These are phyloP conservation scores for Neophaeococcomyces aloes DNA, from an alignment of 2,329 filamentous ascomycete species.

Conservation along the genomic window DNA sequence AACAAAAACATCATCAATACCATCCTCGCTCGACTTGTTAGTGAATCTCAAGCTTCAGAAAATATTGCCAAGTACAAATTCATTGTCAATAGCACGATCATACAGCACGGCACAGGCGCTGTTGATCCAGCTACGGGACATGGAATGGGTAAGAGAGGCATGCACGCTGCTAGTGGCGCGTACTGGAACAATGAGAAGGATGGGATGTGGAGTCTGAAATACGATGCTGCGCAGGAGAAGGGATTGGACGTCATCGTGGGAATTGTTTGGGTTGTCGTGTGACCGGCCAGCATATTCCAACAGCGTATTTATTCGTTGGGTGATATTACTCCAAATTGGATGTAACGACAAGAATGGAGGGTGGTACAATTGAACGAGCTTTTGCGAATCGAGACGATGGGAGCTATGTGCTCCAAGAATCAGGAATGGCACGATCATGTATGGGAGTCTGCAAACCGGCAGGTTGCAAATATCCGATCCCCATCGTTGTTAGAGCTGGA, in stretches of 20 bases:
- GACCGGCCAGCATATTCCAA: too few relatives aligned
- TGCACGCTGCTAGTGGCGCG: slow-evolving; percentile 41
- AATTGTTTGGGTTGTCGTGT: slow-evolving; percentile 43
- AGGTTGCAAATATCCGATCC: too few relatives aligned
- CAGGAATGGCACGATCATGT: too few relatives aligned
- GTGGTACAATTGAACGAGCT: too few relatives aligned
- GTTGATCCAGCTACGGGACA: slow-evolving; percentile 46
- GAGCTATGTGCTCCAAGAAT: too few relatives aligned
- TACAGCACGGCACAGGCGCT: slow-evolving; percentile 63
- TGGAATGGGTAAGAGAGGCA: slow-evolving; percentile 63
- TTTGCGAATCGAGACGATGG: too few relatives aligned
- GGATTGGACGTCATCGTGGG: slow-evolving; percentile 41
- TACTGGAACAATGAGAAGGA: slow-evolving; percentile 44
- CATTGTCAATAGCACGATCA: slow-evolving; percentile 95
- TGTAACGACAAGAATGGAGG: too few relatives aligned
- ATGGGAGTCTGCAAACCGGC: too few relatives aligned
- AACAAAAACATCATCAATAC: slow-evolving; percentile 84
- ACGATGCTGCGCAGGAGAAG: slow-evolving; percentile 36
- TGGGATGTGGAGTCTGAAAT: slow-evolving; percentile 45
- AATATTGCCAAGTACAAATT: slow-evolving; percentile 64
- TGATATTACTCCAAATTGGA: too few relatives aligned
- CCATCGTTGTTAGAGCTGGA: too few relatives aligned
- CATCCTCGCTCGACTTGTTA: slow-evolving; percentile 32
- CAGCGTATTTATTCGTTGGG: too few relatives aligned
- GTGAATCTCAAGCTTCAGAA: slow-evolving; percentile 31